These are phyloP conservation scores for Gliomastix tumulicola DNA, from an alignment of 2,329 filamentous ascomycete species.

Conservation along the genomic window DNA sequence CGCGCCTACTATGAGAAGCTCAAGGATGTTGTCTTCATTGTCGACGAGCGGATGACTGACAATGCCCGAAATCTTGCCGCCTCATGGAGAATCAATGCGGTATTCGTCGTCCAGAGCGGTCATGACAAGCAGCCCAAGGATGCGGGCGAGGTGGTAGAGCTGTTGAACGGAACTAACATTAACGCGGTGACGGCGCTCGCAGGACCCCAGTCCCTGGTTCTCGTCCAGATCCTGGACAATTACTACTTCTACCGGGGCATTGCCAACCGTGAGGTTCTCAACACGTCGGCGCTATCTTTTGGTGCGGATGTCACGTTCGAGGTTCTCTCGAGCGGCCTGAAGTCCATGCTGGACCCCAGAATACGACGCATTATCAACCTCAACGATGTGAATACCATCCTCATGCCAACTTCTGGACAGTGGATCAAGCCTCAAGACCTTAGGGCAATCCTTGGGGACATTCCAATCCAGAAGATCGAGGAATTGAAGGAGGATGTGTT, in stretches of 20 bases:
- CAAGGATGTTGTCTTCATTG: constrained; percentile 5
- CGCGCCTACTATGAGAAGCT: constrained; percentile 5
- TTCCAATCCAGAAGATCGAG: constrained; percentile 2
- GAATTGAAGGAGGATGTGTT: constrained; percentile 7
- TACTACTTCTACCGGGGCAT: constrained; percentile 10
- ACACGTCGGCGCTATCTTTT: constrained; percentile 7
- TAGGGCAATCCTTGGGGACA: constrained; percentile 1
- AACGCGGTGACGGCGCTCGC: constrained; percentile 10
- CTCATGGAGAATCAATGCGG: constrained; percentile 6
- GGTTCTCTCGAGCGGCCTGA: not conserved
- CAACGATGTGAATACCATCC: not conserved
- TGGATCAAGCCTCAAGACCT: constrained; percentile 1
- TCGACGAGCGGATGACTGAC: constrained; percentile 9
- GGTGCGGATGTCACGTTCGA: constrained; percentile 2
- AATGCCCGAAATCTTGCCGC: constrained; percentile 8
- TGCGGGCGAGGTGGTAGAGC: constrained; percentile 4
- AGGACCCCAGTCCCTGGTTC: constrained; percentile 9
- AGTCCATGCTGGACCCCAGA: not conserved
- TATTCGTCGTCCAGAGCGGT: not conserved
- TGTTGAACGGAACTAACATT: constrained; percentile 9
- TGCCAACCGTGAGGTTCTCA: constrained; percentile 4
- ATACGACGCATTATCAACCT: not conserved
- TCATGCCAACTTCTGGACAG: not conserved
- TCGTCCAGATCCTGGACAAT: constrained; percentile 5
- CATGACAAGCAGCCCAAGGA: not conserved